Conservation (phyloP, 23 red algal genomes). For the Gracilaria domingensis region DNA sequence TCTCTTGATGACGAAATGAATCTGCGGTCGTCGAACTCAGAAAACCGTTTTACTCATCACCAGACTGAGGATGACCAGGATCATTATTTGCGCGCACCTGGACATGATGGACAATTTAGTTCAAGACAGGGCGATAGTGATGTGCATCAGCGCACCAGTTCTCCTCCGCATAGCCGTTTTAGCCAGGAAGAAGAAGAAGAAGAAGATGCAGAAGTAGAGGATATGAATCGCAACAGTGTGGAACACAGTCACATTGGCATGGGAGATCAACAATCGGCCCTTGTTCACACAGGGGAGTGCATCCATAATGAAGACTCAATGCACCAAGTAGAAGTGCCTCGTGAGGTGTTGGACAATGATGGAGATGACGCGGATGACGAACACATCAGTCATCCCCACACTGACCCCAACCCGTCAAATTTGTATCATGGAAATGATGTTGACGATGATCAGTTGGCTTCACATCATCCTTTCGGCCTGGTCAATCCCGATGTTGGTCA, state of each 20-base stretch:
- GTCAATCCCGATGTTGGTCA: background rate
- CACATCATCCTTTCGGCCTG: slow-evolving; percentile 12
- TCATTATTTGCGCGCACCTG: background rate
- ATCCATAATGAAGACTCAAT: slow-evolving; percentile 39
- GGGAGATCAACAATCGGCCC: background rate
- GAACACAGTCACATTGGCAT: slow-evolving; percentile 19
- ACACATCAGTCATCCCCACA: background rate
- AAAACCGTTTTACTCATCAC: slow-evolving; percentile 16
- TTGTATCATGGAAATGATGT: slow-evolving; percentile 28
- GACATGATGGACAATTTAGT: background rate
- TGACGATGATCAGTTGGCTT: slow-evolving; percentile 5
- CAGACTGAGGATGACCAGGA: background rate
- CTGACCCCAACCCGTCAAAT: slow-evolving; percentile 7
- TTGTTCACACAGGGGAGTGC: slow-evolving; percentile 21
- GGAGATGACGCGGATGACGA: slow-evolving; percentile 13
- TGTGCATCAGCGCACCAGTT: background rate
- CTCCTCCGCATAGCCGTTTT: background rate
- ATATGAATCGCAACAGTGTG: background rate
- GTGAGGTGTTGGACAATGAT: slow-evolving; percentile 24
- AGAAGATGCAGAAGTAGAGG: background rate
- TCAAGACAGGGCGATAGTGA: background rate
- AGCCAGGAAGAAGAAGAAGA: background rate
- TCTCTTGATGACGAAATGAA: slow-evolving; percentile 13
- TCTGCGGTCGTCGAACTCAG: slow-evolving; percentile 3
- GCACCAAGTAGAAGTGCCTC: slow-evolving; percentile 23